Evolutionary conservation across 495 filamentous ascomycete genomes (phyloP), one percentile per base, ranked within the genome.

Genomic region (Durotheca rogersii): DNA sequence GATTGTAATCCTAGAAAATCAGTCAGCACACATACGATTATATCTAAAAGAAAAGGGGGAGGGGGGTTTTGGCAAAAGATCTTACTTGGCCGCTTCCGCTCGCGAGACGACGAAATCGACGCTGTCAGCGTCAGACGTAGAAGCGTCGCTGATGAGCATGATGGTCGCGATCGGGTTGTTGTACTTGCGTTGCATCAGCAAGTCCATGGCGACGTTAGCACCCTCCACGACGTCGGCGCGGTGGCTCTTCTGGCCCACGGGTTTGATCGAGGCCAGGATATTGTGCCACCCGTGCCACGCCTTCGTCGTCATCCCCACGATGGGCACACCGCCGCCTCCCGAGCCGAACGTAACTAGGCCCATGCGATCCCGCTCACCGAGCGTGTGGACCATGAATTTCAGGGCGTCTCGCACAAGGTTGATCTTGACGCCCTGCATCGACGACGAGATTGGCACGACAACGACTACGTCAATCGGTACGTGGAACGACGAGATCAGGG

Each of bases 391-490:
- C 52, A 99, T 85, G 67, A 96, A 99, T 37, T 88, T 90, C 23
- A 99, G 80, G 4, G 90, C 82, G 67, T 97, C 93, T n/a, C 90
- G 85, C 6, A 99, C 80, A 0, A 99, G 79, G 38, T 88, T 95
- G 56, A 99, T 96, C 70, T 99, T 99, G 38, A 99, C 79, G 4
- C 94, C 93, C 68, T 96, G 93, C 93, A 97, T 99, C 0, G 93
- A 99, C 4, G 94, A 95, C 7, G 93, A 96, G 7, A 97, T 90
- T 0, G 93, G 93, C 37, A 99, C 93, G 25, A 99, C 93, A 6
- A 97, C 88, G 2, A 99, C 92, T 32, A 99, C 82, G 64, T 99
- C 93, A 25, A 97, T 79, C 11, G 93, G 94, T 32, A 97, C 90
- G 65, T 97, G 93, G 46, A 95, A 65, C 1, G 88, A 81, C 3